Evolutionary conservation across 768 basidiomycete genomes (phyloP).

Genomic region (Mrakia gelida): DNA sequence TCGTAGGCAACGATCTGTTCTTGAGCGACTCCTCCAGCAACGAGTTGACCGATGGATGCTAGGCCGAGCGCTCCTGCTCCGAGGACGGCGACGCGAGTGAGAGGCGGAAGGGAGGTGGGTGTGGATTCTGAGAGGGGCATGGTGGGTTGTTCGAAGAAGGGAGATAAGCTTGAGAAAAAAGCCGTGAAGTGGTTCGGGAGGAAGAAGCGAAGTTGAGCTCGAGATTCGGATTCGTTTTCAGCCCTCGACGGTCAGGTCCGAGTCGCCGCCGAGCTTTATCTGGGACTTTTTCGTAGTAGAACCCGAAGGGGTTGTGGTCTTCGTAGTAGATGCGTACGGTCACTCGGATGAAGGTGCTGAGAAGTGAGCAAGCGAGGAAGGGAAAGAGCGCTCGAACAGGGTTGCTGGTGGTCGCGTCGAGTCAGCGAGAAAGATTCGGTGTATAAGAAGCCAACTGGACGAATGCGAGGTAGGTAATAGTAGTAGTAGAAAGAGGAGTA

Average conservation of each 20-base stretch:
- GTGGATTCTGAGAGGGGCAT: neutral
- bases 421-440: neutral
- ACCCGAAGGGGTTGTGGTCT: too few species aligned
- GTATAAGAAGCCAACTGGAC: too few species aligned
- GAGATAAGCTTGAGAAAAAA: too few species aligned
- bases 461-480: too few species aligned
- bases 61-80: constrained; percentile 25
- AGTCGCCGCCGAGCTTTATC: too few species aligned
- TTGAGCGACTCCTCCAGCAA: constrained; percentile 11
- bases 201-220: too few species aligned
- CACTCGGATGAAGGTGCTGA: neutral
- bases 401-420: neutral
- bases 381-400: neutral
- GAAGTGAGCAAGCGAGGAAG: neutral
- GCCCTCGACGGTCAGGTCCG: too few species aligned
- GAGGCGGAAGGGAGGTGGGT: constrained; percentile 11
- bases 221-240: too few species aligned
- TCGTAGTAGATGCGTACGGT: too few species aligned
- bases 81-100: constrained; percentile 18
- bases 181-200: too few species aligned
- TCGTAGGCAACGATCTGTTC: constrained; percentile 20
- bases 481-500: too few species aligned
- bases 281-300: neutral
- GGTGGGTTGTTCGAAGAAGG: neutral
- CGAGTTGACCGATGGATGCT: constrained; percentile 11